These are phyloP conservation scores for Camelina sativa DNA, from an alignment of 345 rosid genomes.

Conservation along the genomic window DNA sequence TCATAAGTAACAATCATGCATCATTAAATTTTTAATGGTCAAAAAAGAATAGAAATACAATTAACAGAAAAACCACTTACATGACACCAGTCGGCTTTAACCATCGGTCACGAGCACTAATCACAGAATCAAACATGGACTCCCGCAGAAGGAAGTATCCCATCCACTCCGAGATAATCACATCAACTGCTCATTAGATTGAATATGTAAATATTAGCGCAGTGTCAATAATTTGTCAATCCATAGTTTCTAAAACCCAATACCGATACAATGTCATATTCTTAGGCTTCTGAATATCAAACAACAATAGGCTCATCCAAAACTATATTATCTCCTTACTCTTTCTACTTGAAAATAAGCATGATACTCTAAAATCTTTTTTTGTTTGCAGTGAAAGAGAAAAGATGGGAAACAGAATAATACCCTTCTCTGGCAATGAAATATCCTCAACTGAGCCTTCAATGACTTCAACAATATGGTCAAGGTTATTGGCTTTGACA, in stretches of 20 bases:
- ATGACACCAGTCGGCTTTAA: constrained; percentile 88
- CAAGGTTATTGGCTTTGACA: constrained; percentile 76
- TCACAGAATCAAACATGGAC: constrained; percentile 99
- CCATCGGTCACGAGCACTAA: constrained; percentile 98
- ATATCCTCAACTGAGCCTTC: constrained; percentile 90
- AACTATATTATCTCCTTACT: neutral
- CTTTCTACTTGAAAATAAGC: neutral
- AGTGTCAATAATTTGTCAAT: neutral
- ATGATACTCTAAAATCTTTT: neutral
- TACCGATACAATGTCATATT: neutral
- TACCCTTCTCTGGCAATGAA: constrained; percentile 89
- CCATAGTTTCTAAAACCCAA: neutral
- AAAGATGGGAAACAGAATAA: neutral
- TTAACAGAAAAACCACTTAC: constrained; percentile 52
- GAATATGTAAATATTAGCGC: neutral
- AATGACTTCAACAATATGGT: constrained; percentile 77
- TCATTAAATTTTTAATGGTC: neutral
- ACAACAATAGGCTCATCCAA: neutral
- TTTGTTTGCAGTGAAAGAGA: neutral
- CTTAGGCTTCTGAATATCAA: neutral
- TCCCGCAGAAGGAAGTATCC: constrained; percentile 96
- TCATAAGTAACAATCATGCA: constrained; percentile 18
- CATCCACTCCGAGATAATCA: constrained; percentile 99
- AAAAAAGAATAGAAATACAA: neutral
- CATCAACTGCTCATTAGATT: constrained; percentile 71